Evolutionary conservation across 768 basidiomycete genomes (phyloP), one percentile per base, ranked within the genome.

Genomic region (Trametes sanguinea): DNA sequence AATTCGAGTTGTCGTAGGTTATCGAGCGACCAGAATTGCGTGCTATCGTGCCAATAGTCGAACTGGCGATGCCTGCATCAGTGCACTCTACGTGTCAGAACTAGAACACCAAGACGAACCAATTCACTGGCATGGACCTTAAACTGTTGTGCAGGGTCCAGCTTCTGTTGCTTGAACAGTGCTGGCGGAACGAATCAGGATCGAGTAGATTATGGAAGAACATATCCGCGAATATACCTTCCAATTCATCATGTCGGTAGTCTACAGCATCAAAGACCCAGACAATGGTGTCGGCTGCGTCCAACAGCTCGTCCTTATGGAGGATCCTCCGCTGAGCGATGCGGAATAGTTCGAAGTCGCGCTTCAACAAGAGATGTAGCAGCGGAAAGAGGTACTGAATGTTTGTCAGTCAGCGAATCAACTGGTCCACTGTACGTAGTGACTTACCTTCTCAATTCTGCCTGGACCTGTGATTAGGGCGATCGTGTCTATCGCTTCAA

Each of bases 341-440:
- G 22, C 69, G 67, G 39, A 79, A 65, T 29, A 76, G 72, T 43
- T 73, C 67, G 32, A 76, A 65, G 65, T 78, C 74, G 33, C 74
- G 69, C 45, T 71, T 66, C 27, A 77, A 61, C 0, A 77, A 65
- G 0, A 79, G 69, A 54, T 73, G 74, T 1, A 78, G 56, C n/a
- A 78, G 63, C 0, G 77, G 76, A 3, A 76, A 67, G 8, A 77
- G 45, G 54, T 72, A 73, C 76, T 78, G 30, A 10, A 37, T 10
- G 16, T 43, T 67, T 17, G 6, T 45, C 8, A 22, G 30, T n/a
- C n/a, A 10, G 1, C 27, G 48, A 8, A 27, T 4, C 5, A 11
- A 4, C n/a, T 8, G 11, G 10, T 7, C 14, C 42, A 14, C 37
- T 1, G 27, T 16, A 9, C 3, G 16, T 11, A 7, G 10, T 0